Base-by-base conservation (phyloP, 129 eudicot genomes). In the Flaveria brownii region DNA sequence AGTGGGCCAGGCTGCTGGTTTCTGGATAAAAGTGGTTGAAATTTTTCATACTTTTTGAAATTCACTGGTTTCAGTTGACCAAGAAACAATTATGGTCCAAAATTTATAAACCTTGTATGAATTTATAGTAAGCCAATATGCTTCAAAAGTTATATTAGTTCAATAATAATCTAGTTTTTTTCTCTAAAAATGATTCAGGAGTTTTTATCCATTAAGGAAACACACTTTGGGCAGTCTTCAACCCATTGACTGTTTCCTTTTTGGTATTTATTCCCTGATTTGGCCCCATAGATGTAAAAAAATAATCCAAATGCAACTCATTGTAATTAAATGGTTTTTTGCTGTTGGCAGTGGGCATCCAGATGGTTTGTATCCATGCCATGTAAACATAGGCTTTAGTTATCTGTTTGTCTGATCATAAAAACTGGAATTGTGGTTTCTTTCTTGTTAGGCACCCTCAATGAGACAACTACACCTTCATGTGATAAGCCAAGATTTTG, bases 401-500 rank as follows among this genome's bases (percentile, higher is more conserved):
- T 39, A 55, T 56, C 41, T 18, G 46, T 61, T 43, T 75, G 30
- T 75, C 18, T 65, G n/a, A 50, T 33, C 22, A 14, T 16, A 51
- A 65, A 20, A 36, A 4, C 12, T 20, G 18, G 18, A 71, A 9
- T 30, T 59, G 22, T 68, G 41, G 30, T 77, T 62, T 39, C 46
- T 66, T 77, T 10, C n/a, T 67, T 78, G 67, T 67, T 83, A 93
- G 99, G 92, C 74, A 70, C 99, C 99, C 57, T 95, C 99, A 73
- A 91, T 95, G 99, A 83, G 96, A 59, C 99, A 95, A 70, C 82
- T 95, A 83, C 99, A 94, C 74, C 96, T 94, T 75, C 99, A 95
- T 57, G 99, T 95, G 9, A 89, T 91, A 63, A 95, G 99, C 81
- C 99, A 95, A 73, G 99, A 95, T 82, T 95, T 95, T 68, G 84